phyloP scores from a whole-genome alignment of 2,329 filamentous ascomycete species.

The Venturia asperata region DNA sequence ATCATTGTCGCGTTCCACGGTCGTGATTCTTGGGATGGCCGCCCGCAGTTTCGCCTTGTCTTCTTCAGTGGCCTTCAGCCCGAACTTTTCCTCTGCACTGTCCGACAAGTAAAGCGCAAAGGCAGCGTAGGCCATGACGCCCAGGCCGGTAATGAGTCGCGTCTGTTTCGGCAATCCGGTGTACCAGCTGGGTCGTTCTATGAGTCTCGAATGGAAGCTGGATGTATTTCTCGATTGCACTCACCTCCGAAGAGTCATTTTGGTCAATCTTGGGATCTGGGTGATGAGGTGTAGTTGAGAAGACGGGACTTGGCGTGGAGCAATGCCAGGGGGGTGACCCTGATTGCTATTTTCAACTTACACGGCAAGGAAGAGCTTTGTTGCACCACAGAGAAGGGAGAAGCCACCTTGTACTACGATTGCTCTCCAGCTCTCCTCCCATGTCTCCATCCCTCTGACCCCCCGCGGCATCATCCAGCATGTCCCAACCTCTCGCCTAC shows the following conservation, averaged over 20 bases:
- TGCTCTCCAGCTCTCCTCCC: neutral
- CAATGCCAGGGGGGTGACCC: neutral
- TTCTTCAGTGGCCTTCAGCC: constrained; percentile 63
- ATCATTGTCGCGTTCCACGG: constrained; percentile 37
- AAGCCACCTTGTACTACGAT: too few relatives aligned
- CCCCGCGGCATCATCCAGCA: neutral
- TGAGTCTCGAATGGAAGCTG: constrained; percentile 17
- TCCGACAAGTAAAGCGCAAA: constrained; percentile 69
- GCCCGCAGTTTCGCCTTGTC: constrained; percentile 62
- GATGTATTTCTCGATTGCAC: constrained; percentile 16
- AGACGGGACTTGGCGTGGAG: neutral
- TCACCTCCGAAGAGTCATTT: constrained; percentile 35
- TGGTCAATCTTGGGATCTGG: neutral
- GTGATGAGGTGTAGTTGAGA: constrained; percentile 14
- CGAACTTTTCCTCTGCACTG: constrained; percentile 63
- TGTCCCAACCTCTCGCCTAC: neutral
- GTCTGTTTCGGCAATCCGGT: constrained; percentile 63
- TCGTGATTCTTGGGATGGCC: constrained; percentile 54
- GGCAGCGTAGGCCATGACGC: constrained; percentile 68
- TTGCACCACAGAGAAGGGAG: neutral
- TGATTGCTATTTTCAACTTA: too few relatives aligned
- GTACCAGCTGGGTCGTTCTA: constrained; percentile 43
- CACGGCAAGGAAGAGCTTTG: neutral
- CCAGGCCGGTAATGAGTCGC: constrained; percentile 63
- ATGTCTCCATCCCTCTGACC: neutral